A percentile compares a stretch with the other conserved stretches of the same genome.
phyloP scores from a whole-genome alignment of 75 land plant species.

The Azolla pinnata region DNA sequence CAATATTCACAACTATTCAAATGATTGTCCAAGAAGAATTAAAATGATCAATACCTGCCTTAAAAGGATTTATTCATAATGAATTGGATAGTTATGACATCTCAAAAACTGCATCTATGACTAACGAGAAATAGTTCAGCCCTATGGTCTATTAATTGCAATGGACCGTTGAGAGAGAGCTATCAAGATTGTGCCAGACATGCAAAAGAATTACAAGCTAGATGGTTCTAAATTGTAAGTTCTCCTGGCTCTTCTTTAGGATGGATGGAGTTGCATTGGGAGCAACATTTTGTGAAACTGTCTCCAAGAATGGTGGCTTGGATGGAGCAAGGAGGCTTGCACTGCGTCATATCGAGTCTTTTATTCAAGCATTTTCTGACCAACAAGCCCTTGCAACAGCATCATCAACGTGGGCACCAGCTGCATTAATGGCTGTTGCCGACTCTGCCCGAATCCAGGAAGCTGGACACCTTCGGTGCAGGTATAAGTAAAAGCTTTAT shows the following conservation, averaged over 20 bases:
- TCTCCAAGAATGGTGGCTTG: constrained; percentile 50
- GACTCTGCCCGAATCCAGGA: constrained; percentile 83
- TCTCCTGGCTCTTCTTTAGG: too few relatives aligned
- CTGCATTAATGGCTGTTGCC: constrained; percentile 61
- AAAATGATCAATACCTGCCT: neutral
- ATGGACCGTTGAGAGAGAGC: too few relatives aligned
- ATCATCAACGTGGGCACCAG: constrained; percentile 63
- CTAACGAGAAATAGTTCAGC: too few relatives aligned
- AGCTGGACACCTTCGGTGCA: constrained; percentile 99
- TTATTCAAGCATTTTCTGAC: constrained; percentile 68
- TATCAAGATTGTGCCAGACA: too few relatives aligned
- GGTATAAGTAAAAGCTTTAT: constrained; percentile 30
- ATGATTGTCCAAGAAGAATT: neutral
- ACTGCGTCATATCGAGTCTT: constrained; percentile 71
- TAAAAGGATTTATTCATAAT: neutral
- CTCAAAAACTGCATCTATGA: neutral
- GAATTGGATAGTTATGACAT: neutral
- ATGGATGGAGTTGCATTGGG: constrained; percentile 67
- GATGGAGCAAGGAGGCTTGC: constrained; percentile 78
- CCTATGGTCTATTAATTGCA: neutral
- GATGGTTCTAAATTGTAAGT: too few relatives aligned
- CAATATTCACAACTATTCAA: too few relatives aligned
- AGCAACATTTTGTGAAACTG: constrained; percentile 46
- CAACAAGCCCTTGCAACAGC: constrained; percentile 55
- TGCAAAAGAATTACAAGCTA: too few relatives aligned